A percentile compares a stretch with the other conserved stretches of the same genome.
Evolutionary conservation across 2,329 filamentous ascomycete species (phyloP).

Genomic region (Nemania diffusa): DNA sequence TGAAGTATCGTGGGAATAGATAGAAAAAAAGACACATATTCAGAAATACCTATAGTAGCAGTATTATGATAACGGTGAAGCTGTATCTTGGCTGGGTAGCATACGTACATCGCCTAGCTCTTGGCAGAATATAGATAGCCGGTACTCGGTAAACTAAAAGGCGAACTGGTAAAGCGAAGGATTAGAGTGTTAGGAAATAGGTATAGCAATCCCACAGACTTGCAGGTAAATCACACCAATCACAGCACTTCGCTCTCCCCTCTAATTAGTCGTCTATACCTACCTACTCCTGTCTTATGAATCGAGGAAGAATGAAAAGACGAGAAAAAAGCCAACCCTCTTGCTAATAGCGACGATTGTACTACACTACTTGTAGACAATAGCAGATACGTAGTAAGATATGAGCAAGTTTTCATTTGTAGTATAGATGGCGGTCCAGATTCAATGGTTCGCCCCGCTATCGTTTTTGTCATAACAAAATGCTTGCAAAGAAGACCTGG

Average conservation of each 20-base stretch:
- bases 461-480: conserved; percentile 27
- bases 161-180: background rate
- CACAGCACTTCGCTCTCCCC: background rate
- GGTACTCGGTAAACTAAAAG: background rate
- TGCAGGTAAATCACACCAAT: conserved; percentile 14
- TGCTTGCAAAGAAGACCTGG: conserved; percentile 19
- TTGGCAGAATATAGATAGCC: conserved; percentile 12
- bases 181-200: background rate
- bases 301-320: background rate
- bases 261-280: background rate
- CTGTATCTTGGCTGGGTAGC: background rate
- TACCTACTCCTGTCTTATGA: background rate
- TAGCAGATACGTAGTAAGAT: conserved; percentile 16
- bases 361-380: background rate
- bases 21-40: background rate
- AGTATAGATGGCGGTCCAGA: conserved; percentile 18
- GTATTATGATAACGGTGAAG: background rate
- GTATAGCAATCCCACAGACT: background rate
- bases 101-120: conserved; percentile 18
- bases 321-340: background rate
- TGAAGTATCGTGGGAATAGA: background rate
- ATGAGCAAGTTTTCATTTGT: conserved; percentile 32
- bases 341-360: background rate
- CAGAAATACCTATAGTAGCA: background rate
- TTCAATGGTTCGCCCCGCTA: conserved; percentile 28